Percentiles rank a stretch among this genome's conserved stretches.
These are phyloP conservation scores for Debaryomyces robertsiae DNA, from an alignment of 1,139 yeast genomes.

Conservation along the genomic window DNA sequence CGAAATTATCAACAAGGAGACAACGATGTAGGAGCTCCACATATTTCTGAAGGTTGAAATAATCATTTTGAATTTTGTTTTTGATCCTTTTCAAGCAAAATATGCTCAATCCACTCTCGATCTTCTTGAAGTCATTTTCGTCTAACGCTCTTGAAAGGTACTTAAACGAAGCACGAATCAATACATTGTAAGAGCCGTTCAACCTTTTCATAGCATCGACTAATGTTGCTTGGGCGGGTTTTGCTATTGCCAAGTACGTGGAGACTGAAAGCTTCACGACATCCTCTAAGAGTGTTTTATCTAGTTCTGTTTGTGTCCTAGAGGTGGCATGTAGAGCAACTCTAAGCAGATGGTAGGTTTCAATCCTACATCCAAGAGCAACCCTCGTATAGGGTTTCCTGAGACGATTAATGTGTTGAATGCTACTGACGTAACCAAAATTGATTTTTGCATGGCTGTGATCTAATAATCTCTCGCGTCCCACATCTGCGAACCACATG, in stretches of 20 bases:
- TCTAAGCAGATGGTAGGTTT: conserved; percentile 75
- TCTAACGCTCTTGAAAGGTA: conserved; percentile 56
- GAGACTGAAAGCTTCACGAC: conserved; percentile 71
- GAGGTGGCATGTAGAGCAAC: conserved; percentile 75
- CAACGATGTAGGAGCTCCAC: conserved; percentile 57
- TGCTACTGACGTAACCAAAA: conserved; percentile 36
- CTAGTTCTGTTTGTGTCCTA: conserved; percentile 69
- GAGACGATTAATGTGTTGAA: conserved; percentile 48
- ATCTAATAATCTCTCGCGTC: conserved; percentile 68
- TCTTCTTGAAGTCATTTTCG: conserved; percentile 54
- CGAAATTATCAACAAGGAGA: conserved; percentile 58
- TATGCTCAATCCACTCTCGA: conserved; percentile 68
- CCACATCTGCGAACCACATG: conserved; percentile 85
- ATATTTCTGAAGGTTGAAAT: conserved; percentile 49
- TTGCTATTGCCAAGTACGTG: conserved; percentile 67
- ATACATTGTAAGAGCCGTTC: conserved; percentile 63
- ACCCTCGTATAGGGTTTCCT: conserved; percentile 80
- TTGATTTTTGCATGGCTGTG: conserved; percentile 48
- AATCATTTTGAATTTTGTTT: conserved; percentile 60
- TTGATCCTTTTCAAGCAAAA: conserved; percentile 56
- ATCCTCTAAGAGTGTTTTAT: conserved; percentile 65
- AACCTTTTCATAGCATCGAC: conserved; percentile 74
- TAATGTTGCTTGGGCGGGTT: conserved; percentile 71
- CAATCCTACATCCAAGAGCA: conserved; percentile 75
- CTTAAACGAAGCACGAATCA: conserved; percentile 52